These are phyloP conservation scores for Exsudoporus frostii DNA, from an alignment of 768 basidiomycete genomes.

Conservation along the genomic window DNA sequence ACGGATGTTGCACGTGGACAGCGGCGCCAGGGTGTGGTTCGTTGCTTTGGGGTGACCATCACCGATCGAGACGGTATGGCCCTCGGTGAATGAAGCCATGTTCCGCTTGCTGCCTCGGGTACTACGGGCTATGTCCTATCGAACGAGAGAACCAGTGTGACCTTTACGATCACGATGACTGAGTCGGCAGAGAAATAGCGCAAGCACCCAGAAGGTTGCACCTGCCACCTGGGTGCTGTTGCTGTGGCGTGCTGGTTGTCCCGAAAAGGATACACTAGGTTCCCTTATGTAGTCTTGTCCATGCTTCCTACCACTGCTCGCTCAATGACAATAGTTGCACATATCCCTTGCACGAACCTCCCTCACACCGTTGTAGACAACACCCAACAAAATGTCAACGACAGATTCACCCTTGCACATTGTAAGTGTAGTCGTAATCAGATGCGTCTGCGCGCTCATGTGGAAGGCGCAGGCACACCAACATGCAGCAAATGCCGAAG, in stretches of 20 bases:
- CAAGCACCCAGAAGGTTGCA: too few species aligned
- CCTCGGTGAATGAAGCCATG: too few species aligned
- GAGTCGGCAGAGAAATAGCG: too few species aligned
- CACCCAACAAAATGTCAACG: conserved; percentile 25
- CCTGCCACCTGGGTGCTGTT: too few species aligned
- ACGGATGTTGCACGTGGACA: too few species aligned
- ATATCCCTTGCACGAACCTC: background rate
- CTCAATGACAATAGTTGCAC: conserved; percentile 3
- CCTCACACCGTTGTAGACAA: background rate
- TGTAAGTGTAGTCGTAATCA: conserved; percentile 30
- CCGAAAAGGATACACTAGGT: conserved; percentile 2
- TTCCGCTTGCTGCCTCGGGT: too few species aligned
- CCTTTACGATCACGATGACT: too few species aligned
- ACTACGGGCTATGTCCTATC: too few species aligned
- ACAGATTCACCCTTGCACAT: conserved; percentile 51
- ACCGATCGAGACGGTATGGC: too few species aligned
- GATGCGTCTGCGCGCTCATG: background rate
- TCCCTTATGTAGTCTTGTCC: background rate
- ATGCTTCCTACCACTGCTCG: background rate
- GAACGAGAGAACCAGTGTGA: too few species aligned
- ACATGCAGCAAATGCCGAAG: conserved; percentile 79
- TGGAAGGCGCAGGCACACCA: conserved; percentile 63
- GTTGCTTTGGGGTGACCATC: too few species aligned
- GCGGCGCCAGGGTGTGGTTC: too few species aligned
- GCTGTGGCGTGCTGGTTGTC: background rate